Evolutionary conservation across 352 stramenopile genomes (phyloP), one percentile per base, ranked within the genome.

Genomic region (Phytopythium helicoides): DNA sequence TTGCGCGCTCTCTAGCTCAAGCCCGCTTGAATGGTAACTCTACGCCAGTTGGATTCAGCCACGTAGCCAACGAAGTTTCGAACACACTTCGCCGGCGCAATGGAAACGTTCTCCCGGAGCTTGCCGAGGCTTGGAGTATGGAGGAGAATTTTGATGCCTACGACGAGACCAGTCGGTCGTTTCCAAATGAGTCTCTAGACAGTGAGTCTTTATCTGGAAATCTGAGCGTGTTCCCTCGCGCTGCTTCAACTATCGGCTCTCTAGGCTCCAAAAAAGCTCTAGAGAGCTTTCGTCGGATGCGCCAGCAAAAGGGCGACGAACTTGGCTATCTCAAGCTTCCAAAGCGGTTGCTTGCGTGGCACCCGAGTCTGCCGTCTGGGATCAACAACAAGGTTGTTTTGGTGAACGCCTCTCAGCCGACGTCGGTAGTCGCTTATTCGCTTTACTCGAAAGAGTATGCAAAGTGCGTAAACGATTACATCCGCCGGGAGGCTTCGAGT

Each of bases 351-450:
- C 67, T 95, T 3, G 68, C 75, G 36, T 94, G 84, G 76, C 83
- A 95, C 35, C 86, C 86, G 8, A 92, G 79, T 54, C 60, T 95
- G 18, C 78, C 80, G 9, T 59, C 71, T 28, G 83, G 86, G 9
- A 74, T 81, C 10, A 81, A 89, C 44, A 82, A 92, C 50, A 81
- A 68, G 3, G 75, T 76, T 10, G 79, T 95, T 14, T 57, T 94
- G 7, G 86, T 95, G 18, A 94, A 92, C 54, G 64, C 73, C 6
- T 75, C 73, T 3, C 80, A 95, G 54, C 86, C 84, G 5, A 95
- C 86, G 25, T 95, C 86, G 6, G 77, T 93, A 10, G 83, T 94
- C 11, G 86, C 86, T 7, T 95, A 92, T 38, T 93, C 84, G 22
- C 59, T 95, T 11, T 92, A 83, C 50, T 95, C 86, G 14, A 85